Conservation (phyloP, 257 asterid species). For the Avicennia marina region DNA sequence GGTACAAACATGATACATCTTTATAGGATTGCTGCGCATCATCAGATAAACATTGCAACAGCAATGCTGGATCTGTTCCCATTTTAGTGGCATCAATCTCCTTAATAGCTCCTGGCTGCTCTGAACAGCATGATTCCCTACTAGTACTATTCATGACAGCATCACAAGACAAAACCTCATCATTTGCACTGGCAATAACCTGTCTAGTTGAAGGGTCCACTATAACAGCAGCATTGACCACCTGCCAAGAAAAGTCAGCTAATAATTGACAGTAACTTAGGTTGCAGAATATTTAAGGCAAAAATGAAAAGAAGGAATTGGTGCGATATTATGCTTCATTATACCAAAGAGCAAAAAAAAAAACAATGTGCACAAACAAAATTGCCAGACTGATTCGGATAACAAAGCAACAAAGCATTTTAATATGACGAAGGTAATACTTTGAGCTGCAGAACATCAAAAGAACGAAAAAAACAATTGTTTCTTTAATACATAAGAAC, state of each 20-base stretch:
- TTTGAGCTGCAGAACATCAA: neutral
- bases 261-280: neutral
- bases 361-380: neutral
- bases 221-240: slow-evolving; percentile 84
- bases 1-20: slow-evolving; percentile 67
- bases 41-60: slow-evolving; percentile 10
- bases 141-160: no score
- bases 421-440: neutral
- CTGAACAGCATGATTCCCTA: slow-evolving; percentile 17
- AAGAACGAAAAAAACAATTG: neutral
- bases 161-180: slow-evolving; percentile 34
- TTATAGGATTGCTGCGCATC: slow-evolving; percentile 20
- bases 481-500: neutral
- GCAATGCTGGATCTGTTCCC: slow-evolving; percentile 17
- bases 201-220: slow-evolving; percentile 78
- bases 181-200: slow-evolving; percentile 72
- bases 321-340: neutral
- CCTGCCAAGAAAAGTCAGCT: slow-evolving; percentile 32
- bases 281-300: neutral
- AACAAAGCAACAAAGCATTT: neutral
- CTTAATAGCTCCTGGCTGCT: slow-evolving; percentile 20
- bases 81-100: slow-evolving; percentile 17
- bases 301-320: neutral
- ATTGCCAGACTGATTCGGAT: neutral
- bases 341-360: no score